These are phyloP conservation scores for Trametes polyzona DNA, from an alignment of 1,284 basidiomycete species.

Conservation along the genomic window DNA sequence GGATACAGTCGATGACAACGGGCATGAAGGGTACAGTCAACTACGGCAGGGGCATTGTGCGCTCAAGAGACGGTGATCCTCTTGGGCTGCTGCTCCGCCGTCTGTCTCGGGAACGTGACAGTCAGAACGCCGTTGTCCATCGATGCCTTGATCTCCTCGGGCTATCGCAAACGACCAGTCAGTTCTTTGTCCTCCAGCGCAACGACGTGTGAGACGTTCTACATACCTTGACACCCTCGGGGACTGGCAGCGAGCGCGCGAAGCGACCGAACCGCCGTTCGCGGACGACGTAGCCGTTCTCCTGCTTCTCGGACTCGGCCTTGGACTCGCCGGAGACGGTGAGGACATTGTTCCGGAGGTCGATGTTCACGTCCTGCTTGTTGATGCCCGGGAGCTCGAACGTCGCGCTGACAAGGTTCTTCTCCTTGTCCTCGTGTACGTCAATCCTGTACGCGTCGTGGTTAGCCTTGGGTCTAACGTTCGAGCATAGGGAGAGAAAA, in stretches of 20 bases:
- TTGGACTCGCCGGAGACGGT: conserved; percentile 50
- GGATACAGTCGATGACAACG: background rate
- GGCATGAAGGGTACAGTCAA: background rate
- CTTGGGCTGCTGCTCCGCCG: conserved; percentile 33
- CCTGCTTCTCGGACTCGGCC: conserved; percentile 38
- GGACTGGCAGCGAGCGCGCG: conserved; percentile 48
- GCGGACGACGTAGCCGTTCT: conserved; percentile 50
- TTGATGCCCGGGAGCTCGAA: conserved; percentile 55
- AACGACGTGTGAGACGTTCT: background rate
- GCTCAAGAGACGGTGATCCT: conserved; percentile 21
- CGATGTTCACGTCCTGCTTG: conserved; percentile 46
- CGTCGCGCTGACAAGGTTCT: conserved; percentile 47
- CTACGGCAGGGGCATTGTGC: background rate
- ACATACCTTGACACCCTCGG: conserved; percentile 51
- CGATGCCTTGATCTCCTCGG: conserved; percentile 43
- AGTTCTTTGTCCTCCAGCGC: background rate
- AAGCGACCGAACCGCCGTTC: conserved; percentile 55
- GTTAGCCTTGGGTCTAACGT: background rate
- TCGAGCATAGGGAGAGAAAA: too few species aligned
- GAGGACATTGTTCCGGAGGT: conserved; percentile 46
- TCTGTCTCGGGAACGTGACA: conserved; percentile 45
- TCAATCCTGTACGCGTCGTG: conserved; percentile 43
- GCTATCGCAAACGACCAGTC: conserved; percentile 28
- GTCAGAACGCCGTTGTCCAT: conserved; percentile 47
- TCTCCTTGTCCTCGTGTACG: conserved; percentile 46